These are phyloP conservation scores for Drosera capensis DNA, from an alignment of 148 eudicot species.

Conservation along the genomic window DNA sequence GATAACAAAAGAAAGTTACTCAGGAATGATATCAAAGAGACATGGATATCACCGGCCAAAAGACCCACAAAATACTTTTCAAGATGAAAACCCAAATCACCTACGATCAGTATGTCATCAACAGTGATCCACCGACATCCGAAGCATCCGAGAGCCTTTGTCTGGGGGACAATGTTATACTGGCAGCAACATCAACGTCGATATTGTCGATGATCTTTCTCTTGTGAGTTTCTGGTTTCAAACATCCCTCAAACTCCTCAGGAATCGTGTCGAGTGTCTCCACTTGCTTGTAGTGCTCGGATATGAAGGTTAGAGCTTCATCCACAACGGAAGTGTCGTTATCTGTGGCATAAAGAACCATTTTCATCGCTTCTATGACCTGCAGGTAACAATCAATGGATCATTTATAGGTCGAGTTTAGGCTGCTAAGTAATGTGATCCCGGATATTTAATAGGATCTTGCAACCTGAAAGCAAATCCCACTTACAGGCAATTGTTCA, in stretches of 20 bases:
- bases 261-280: slow-evolving; percentile 26
- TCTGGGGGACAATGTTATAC: slow-evolving; percentile 39
- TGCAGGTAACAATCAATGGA: slow-evolving; percentile 9
- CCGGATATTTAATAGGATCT: neutral
- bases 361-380: slow-evolving; percentile 68
- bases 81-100: no score
- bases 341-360: slow-evolving; percentile 66
- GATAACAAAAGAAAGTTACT: no score
- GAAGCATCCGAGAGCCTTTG: slow-evolving; percentile 66
- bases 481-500: slow-evolving; percentile 65
- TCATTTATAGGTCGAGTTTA: neutral
- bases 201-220: slow-evolving; percentile 35
- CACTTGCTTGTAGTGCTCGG: slow-evolving; percentile 28
- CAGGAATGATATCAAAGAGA: no score
- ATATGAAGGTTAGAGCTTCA: slow-evolving; percentile 72
- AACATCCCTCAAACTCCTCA: slow-evolving; percentile 35
- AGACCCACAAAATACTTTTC: no score
- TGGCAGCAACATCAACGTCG: slow-evolving; percentile 46
- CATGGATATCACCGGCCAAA: no score
- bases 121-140: slow-evolving; percentile 69
- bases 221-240: slow-evolving; percentile 39
- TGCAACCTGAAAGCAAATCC: neutral
- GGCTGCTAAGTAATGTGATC: no score
- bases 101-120: slow-evolving; percentile 29
- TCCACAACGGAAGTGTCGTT: slow-evolving; percentile 58